Conservation (phyloP, 2,329 filamentous ascomycete genomes). For the Fusarium torreyae region DNA sequence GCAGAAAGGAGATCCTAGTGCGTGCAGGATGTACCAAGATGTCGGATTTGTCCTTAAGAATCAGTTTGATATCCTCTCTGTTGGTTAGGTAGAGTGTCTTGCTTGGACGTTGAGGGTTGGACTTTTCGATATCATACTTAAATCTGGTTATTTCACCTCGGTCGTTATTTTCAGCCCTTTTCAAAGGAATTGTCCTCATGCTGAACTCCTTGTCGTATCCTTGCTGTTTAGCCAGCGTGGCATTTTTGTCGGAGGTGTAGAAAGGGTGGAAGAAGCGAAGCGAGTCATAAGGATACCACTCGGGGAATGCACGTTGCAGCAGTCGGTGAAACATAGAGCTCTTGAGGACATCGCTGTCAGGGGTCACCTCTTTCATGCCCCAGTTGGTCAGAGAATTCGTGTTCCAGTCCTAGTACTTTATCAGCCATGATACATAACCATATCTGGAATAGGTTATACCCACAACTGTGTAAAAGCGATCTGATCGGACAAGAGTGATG, state of each 20-base stretch:
- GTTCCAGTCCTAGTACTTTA: slow-evolving; percentile 54
- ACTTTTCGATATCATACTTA: background rate
- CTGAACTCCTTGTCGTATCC: slow-evolving; percentile 25
- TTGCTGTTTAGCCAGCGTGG: slow-evolving; percentile 27
- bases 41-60: too few species aligned
- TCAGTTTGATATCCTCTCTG: too few species aligned
- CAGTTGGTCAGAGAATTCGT: slow-evolving; percentile 55
- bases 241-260: slow-evolving; percentile 40
- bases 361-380: slow-evolving; percentile 45
- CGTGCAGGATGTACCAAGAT: too few species aligned
- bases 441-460: too few species aligned
- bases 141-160: too few species aligned
- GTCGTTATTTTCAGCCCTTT: too few species aligned
- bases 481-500: slow-evolving; percentile 77
- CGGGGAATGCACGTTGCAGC: slow-evolving; percentile 44
- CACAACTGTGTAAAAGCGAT: slow-evolving; percentile 70
- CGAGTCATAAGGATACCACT: slow-evolving; percentile 38
- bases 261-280: slow-evolving; percentile 46
- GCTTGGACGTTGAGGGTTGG: too few species aligned
- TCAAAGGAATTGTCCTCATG: background rate
- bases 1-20: too few species aligned
- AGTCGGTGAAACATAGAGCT: slow-evolving; percentile 46
- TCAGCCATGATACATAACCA: too few species aligned
- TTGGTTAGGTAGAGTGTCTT: too few species aligned
- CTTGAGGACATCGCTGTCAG: slow-evolving; percentile 38